Evolutionary conservation across 2,329 filamentous ascomycete species (phyloP).

Genomic region (Eurotiales sp.): DNA sequence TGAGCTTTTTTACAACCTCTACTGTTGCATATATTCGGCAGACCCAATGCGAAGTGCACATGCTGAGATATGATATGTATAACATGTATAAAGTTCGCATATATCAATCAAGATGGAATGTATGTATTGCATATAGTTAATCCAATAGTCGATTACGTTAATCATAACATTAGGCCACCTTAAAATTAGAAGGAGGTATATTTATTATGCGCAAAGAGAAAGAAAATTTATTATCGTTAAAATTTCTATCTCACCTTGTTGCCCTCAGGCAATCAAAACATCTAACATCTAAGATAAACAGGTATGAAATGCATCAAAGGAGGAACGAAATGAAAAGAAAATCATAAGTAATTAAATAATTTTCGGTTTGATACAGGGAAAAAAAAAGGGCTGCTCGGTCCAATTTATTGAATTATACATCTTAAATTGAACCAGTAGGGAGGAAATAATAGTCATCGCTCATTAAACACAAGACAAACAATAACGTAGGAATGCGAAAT

Average conservation of each 20-base stretch:
- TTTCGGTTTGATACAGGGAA: background rate
- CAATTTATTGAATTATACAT: background rate
- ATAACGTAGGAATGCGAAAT: background rate
- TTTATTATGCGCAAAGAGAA: background rate
- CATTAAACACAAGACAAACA: slow-evolving; percentile 10
- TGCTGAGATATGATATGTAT: background rate
- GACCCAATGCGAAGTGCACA: background rate
- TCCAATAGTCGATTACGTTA: no score
- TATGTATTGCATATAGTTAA: no score
- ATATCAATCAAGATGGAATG: no score
- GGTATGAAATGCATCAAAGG: background rate
- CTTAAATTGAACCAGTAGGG: slow-evolving; percentile 16
- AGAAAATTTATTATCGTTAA: background rate
- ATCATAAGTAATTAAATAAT: background rate
- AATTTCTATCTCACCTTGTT: background rate
- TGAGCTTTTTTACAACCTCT: background rate
- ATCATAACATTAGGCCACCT: no score
- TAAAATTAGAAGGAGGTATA: no score
- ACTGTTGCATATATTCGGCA: no score
- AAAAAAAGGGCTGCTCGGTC: no score
- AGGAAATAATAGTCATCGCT: slow-evolving; percentile 13
- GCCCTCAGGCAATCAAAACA: background rate
- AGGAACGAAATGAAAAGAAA: background rate
- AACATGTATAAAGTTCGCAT: no score
- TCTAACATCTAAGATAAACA: background rate